These are phyloP conservation scores for Coemansia sp. DNA, from an alignment of 192 early-diverging fungal genomes.

Conservation along the genomic window DNA sequence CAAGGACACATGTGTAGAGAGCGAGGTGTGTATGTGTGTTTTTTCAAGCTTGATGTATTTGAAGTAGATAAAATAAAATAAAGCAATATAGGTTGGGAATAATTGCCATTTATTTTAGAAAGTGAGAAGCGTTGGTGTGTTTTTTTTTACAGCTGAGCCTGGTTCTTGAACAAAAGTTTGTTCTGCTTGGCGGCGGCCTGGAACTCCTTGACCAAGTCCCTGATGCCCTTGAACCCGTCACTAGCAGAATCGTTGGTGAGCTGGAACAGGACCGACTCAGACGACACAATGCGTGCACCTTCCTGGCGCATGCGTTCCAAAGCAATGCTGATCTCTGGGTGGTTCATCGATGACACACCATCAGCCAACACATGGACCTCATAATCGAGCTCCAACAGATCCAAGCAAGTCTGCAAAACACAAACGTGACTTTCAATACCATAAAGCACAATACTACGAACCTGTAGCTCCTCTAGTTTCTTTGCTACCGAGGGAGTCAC, in stretches of 20 bases:
- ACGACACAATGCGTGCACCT: constrained; percentile 75
- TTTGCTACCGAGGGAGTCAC: constrained; percentile 57
- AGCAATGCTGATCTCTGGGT: constrained; percentile 80
- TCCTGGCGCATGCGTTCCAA: constrained; percentile 60
- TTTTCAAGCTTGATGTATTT: not conserved
- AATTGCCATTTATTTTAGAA: not conserved
- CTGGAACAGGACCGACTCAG: constrained; percentile 75
- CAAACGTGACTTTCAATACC: constrained; percentile 97
- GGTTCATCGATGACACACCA: constrained; percentile 85
- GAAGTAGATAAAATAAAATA: not conserved
- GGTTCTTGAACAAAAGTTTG: constrained; percentile 55
- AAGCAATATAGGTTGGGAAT: not conserved
- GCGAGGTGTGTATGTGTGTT: not conserved
- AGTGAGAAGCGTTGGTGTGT: not conserved
- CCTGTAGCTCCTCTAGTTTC: constrained; percentile 50
- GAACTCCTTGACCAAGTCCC: constrained; percentile 80
- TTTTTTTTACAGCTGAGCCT: constrained; percentile 9
- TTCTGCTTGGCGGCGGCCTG: constrained; percentile 62
- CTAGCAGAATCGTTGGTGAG: constrained; percentile 58
- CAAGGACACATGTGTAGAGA: too few species aligned
- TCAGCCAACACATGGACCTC: constrained; percentile 90
- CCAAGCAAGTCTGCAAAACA: constrained; percentile 90
- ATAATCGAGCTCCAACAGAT: constrained; percentile 70
- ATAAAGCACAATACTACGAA: constrained; percentile 75
- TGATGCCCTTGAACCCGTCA: constrained; percentile 75